Percentiles rank a stretch among this genome's conserved stretches.
phyloP scores from a whole-genome alignment of 2,329 filamentous ascomycete genomes.

The Ceratocystis cacaofunesta region DNA sequence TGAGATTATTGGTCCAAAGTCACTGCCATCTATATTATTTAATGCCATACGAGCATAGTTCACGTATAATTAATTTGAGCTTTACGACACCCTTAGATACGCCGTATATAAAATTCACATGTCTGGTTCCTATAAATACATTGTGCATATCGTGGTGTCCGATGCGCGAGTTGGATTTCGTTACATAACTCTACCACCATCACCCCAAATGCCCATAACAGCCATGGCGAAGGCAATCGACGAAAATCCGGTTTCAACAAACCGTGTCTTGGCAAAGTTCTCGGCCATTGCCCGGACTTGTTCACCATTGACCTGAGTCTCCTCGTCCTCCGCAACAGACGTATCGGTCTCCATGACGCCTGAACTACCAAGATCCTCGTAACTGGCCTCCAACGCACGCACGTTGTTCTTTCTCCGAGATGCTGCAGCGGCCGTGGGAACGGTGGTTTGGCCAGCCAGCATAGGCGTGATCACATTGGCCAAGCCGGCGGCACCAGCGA shows the following conservation, averaged over 20 bases:
- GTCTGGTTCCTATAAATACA: not conserved
- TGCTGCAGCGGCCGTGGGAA: slow-evolving; percentile 10
- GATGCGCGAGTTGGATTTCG: not conserved
- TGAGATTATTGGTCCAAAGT: not conserved
- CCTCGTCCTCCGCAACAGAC: slow-evolving; percentile 30
- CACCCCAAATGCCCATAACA: slow-evolving; percentile 52
- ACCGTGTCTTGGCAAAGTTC: slow-evolving; percentile 37
- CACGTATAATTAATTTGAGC: not conserved
- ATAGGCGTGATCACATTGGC: slow-evolving; percentile 35
- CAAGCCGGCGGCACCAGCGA: slow-evolving; percentile 47
- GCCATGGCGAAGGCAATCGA: slow-evolving; percentile 45
- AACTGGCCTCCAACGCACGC: slow-evolving; percentile 50
- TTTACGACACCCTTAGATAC: no score
- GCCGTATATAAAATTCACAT: not conserved
- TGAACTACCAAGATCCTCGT: slow-evolving; percentile 46
- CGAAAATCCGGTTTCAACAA: slow-evolving; percentile 38
- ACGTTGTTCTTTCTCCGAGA: not conserved
- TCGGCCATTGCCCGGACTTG: slow-evolving; percentile 44
- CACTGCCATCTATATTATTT: not conserved
- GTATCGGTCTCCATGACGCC: slow-evolving; percentile 25
- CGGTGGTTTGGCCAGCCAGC: slow-evolving; percentile 25
- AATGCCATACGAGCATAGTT: not conserved
- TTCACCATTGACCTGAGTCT: slow-evolving; percentile 42
- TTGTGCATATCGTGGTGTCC: not conserved
- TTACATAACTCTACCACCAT: slow-evolving; percentile 29